Evolutionary conservation across 768 basidiomycete genomes (phyloP), one percentile per base, ranked within the genome.

Genomic region (Boletus huronensis): DNA sequence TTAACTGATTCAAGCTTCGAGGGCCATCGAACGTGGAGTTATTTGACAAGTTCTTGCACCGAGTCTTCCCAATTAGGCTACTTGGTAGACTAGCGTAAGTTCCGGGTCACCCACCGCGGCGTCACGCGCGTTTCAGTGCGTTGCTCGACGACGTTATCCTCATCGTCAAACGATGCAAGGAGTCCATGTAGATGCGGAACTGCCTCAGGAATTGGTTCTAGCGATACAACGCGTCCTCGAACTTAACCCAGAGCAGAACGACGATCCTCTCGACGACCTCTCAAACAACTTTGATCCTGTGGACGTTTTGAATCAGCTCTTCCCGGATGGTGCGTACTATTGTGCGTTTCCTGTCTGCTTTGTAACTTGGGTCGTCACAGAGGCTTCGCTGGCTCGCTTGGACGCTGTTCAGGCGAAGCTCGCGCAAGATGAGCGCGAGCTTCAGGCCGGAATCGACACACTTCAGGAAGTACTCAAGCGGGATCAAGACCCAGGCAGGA

Each of bases 401-500:
- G 85, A 88, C 23, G 77, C 78, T 11, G 83, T 95, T 5, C 88
- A 88, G 63, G 74, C 81, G 6, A 77, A 80, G 23, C 79, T 97
- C 3, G 77, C 79, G 17, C 79, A 87, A 53, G 84, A 86, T 53
- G 90, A 93, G 54, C 73, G 77, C 26, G 79, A 82, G 47, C 72
- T 96, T 28, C 84, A 87, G 64, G 72, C 74, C 19, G 90, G 95
- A 73, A 87, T 97, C 41, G 77, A 84, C 48, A 58, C 71, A 10
- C 75, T 98, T 51, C 81, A 85, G 56, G 75, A 72, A 25, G 84
- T 91, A 66, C 72, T 98, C 50, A 78, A 78, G 60, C 74, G 72
- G 13, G 88, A 90, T 60, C 93, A 96, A 69, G 89, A 94, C 71
- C 90, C 89, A n/a, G 82, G 83, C 50, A 79, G 85, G 61, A 94